Evolutionary conservation across 192 early-diverging fungal genomes (phyloP), one percentile per base, ranked within the genome.

Genomic region (Linnemannia hyalina): DNA sequence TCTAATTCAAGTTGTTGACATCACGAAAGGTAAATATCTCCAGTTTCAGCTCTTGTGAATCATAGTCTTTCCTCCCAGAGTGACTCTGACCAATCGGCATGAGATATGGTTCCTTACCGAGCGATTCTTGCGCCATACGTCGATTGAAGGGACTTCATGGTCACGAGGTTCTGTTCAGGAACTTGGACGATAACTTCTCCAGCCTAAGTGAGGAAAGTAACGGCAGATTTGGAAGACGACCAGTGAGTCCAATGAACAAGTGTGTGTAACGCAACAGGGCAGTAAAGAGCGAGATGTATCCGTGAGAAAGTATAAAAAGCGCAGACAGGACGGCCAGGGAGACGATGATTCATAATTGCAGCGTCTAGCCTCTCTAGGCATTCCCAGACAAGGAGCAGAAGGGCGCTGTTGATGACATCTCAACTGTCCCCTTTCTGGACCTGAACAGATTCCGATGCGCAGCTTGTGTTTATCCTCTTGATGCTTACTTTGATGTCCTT

Each of bases 101-200:
- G 6, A 16, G 68, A 11, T 32, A 13, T 65, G 26, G n/a, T 57
- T 57, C 5, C 18, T 20, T 81, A 86, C 84, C 80, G 46, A 55
- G 70, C 49, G 35, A 86, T 78, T 73, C 84, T 86, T 70, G 84
- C 44, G 60, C 89, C 88, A 84, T 90, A 91, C 15, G 78, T 38
- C 4, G 88, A 77, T 29, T 78, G 74, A 8, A 92, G 60, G 3
- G 78, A 70, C 29, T 88, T 76, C 68, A 88, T 77, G 5, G 92
- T 91, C 35, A 93, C 89, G 35, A 93, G 74, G 49, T 90, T 86
- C 9, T 82, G 69, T 69, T 89, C 86, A 18, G 92, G 92, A 4
- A 93, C 92, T 16, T 88, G 82, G 3, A 93, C 86, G 71, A 93
- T 88, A 1, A 91, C 83, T 73, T 93, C 92, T 35, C 92, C 92